Percentiles rank a stretch among this genome's conserved stretches.
Evolutionary conservation across 441 rosid species (phyloP).

Genomic region (Adansonia madagascariensis): DNA sequence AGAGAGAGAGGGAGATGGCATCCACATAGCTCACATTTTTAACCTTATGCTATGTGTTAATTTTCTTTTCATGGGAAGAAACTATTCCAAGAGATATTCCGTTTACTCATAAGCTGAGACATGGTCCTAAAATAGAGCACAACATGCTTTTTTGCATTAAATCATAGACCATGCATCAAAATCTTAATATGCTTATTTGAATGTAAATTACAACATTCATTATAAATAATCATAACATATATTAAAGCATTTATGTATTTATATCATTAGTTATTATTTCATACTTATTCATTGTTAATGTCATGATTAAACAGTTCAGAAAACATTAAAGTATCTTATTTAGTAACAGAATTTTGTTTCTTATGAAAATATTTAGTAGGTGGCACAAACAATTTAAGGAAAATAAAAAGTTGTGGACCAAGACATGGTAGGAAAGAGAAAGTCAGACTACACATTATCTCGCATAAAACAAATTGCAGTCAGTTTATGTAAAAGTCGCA

Average conservation of each 20-base stretch:
- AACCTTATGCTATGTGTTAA: background rate
- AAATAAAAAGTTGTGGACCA: background rate
- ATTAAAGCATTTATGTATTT: background rate
- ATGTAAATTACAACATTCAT: background rate
- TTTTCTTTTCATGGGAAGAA: background rate
- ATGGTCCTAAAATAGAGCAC: background rate
- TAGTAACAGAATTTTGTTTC: background rate
- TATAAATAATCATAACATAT: background rate
- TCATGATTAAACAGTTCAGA: constrained; percentile 5
- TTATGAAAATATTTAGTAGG: background rate
- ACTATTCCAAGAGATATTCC: background rate
- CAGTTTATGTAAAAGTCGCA: background rate
- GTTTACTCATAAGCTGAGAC: background rate
- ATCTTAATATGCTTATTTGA: background rate
- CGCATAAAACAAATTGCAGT: background rate
- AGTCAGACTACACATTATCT: background rate
- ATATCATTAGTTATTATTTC: background rate
- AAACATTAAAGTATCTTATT: background rate
- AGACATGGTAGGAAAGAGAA: constrained; percentile 1
- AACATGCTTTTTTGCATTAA: background rate
- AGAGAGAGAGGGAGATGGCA: background rate
- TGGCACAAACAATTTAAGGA: background rate
- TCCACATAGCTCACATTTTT: background rate
- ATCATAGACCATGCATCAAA: background rate
- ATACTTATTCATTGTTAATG: background rate